A percentile compares a stretch with the other conserved stretches of the same genome.
Conservation (phyloP, 2,329 filamentous ascomycete species). For the Chrysoporthe cubensis region DNA sequence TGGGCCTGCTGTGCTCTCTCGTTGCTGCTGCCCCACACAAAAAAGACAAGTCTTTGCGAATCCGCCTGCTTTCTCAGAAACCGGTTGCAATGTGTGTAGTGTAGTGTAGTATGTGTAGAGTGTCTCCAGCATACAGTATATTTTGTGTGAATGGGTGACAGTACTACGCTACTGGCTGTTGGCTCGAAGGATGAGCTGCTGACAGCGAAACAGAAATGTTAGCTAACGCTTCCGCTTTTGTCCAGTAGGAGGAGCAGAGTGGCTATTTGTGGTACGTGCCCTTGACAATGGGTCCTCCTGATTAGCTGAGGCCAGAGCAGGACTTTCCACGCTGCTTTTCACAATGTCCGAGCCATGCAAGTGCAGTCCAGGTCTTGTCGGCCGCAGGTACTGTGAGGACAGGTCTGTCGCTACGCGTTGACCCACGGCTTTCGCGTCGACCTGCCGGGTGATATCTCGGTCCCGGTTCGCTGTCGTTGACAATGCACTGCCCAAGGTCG, state of each 20-base stretch:
- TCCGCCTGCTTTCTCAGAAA: neutral
- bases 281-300: constrained; percentile 61
- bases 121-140: constrained; percentile 8
- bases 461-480: constrained; percentile 71
- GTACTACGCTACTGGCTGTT: constrained; percentile 28
- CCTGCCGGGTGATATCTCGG: constrained; percentile 57
- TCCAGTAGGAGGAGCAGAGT: constrained; percentile 46
- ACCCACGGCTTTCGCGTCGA: constrained; percentile 51
- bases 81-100: constrained; percentile 9
- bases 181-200: constrained; percentile 31
- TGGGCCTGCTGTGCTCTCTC: constrained; percentile 23
- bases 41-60: constrained; percentile 14
- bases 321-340: constrained; percentile 56
- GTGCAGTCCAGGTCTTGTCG: constrained; percentile 59
- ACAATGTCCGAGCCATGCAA: constrained; percentile 45
- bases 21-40: constrained; percentile 19
- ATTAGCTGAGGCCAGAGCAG: constrained; percentile 62
- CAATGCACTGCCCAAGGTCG: constrained; percentile 83
- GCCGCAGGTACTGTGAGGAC: constrained; percentile 42
- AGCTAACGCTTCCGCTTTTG: constrained; percentile 31
- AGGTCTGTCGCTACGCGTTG: constrained; percentile 38
- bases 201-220: constrained; percentile 29
- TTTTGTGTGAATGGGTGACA: constrained; percentile 7
- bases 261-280: constrained; percentile 49
- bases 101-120: constrained; percentile 9